These are phyloP conservation scores for Aspergillus avenaceus DNA, from an alignment of 495 filamentous ascomycete genomes.

Conservation along the genomic window DNA sequence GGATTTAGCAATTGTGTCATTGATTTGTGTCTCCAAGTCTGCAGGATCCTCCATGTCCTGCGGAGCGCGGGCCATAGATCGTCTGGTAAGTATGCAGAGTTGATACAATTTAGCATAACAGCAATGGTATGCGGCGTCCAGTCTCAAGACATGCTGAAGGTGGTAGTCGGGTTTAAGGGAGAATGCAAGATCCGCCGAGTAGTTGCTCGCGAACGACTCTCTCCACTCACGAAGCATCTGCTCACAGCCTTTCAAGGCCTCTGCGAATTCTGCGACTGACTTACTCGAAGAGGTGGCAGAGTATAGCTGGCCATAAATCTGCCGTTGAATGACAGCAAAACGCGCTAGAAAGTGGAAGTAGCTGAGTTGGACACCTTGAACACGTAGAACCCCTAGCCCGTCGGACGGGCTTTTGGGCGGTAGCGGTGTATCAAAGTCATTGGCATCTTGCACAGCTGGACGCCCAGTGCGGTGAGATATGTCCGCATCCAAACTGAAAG, in stretches of 20 bases:
- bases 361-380: slow-evolving; percentile 6
- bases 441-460: slow-evolving; percentile 12
- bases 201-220: neutral
- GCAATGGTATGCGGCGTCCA: slow-evolving; percentile 14
- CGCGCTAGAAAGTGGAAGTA: slow-evolving; percentile 13
- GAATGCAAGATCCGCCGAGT: slow-evolving; percentile 1
- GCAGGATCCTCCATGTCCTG: neutral
- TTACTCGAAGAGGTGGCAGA: neutral
- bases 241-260: slow-evolving; percentile 8
- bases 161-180: neutral
- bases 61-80: neutral
- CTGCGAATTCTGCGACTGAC: slow-evolving; percentile 1
- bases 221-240: slow-evolving; percentile 13
- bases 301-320: slow-evolving; percentile 12
- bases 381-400: slow-evolving; percentile 8
- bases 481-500: slow-evolving; percentile 22
- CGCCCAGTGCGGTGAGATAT: slow-evolving; percentile 14
- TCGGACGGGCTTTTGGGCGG: slow-evolving; percentile 8
- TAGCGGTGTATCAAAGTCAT: slow-evolving; percentile 15
- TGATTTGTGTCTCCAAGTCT: neutral
- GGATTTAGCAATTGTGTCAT: neutral
- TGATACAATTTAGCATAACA: slow-evolving; percentile 17
- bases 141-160: slow-evolving; percentile 12
- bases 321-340: slow-evolving; percentile 15
- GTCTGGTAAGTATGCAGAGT: slow-evolving; percentile 1